These are phyloP conservation scores for Candida anglica DNA, from an alignment of 805 yeast genomes.

Conservation along the genomic window DNA sequence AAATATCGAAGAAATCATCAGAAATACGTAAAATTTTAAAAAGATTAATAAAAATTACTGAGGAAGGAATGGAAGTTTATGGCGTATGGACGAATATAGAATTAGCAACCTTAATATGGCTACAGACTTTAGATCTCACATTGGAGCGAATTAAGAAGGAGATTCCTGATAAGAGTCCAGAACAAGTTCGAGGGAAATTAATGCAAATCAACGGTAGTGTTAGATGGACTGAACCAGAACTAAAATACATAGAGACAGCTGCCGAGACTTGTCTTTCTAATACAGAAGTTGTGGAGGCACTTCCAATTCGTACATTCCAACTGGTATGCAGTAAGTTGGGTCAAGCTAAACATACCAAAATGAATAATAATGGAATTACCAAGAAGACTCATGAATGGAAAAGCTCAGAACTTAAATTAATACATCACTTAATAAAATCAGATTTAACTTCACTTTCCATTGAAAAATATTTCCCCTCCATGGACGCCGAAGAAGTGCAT, in stretches of 20 bases:
- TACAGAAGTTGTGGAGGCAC: neutral
- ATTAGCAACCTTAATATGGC: neutral
- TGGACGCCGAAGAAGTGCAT: neutral
- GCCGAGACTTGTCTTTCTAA: no score
- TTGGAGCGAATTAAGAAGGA: no score
- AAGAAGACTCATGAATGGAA: neutral
- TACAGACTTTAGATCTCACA: constrained; percentile 1
- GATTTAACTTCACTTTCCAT: neutral
- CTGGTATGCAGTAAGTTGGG: neutral
- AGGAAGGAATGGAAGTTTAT: constrained; percentile 1
- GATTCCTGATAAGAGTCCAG: neutral
- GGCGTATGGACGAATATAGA: constrained; percentile 1
- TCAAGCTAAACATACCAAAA: neutral
- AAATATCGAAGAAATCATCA: neutral
- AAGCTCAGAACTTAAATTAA: neutral
- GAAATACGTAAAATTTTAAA: neutral
- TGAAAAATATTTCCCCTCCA: neutral
- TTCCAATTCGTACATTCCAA: constrained; percentile 3
- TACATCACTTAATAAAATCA: neutral
- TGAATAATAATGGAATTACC: neutral
- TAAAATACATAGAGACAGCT: neutral
- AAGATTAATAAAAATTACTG: neutral
- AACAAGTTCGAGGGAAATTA: constrained; percentile 1
- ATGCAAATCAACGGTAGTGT: constrained; percentile 2
- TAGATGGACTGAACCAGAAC: constrained; percentile 2